Percentiles rank a stretch among this genome's conserved stretches.
Conservation (phyloP, 805 yeast species). For the Pichia thaimueangensis region DNA sequence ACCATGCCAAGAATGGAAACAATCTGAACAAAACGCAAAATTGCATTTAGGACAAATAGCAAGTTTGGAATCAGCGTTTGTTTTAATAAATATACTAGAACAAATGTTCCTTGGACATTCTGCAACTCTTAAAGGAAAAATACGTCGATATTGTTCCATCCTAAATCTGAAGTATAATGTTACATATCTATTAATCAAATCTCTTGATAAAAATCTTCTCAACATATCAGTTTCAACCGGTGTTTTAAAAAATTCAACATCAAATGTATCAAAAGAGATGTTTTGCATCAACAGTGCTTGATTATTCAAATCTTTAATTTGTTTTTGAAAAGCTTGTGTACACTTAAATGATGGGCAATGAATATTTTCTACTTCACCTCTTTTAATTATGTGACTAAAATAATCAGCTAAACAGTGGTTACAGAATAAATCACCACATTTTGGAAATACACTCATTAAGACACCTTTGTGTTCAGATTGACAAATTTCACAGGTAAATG, state of each 20-base stretch:
- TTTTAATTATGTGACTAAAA: conserved; percentile 34
- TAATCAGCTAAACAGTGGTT: conserved; percentile 38
- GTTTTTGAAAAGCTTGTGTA: conserved; percentile 22
- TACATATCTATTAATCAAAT: conserved; percentile 33
- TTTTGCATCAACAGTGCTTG: conserved; percentile 7
- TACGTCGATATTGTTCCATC: conserved; percentile 36
- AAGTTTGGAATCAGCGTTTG: conserved; percentile 39
- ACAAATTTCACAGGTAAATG: conserved; percentile 54
- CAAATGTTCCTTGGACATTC: conserved; percentile 46
- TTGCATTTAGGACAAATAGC: conserved; percentile 44
- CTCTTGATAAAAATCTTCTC: conserved; percentile 23
- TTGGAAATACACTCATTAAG: conserved; percentile 30
- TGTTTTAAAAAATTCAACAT: conserved; percentile 34
- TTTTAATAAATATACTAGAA: conserved; percentile 39
- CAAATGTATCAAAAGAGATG: conserved; percentile 29
- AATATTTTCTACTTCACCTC: conserved; percentile 44
- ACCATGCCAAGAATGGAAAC: conserved; percentile 61
- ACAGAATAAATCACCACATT: conserved; percentile 49
- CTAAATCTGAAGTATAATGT: conserved; percentile 33
- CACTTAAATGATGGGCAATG: conserved; percentile 56
- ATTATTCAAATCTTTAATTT: conserved; percentile 13
- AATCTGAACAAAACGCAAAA: conserved; percentile 49
- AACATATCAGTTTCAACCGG: conserved; percentile 34
- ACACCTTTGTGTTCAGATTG: conserved; percentile 43
- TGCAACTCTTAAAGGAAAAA: conserved; percentile 43